A percentile compares a stretch with the other conserved stretches of the same genome.
These are phyloP conservation scores for Kernera saxatilis DNA, from an alignment of 345 rosid species.

Conservation along the genomic window DNA sequence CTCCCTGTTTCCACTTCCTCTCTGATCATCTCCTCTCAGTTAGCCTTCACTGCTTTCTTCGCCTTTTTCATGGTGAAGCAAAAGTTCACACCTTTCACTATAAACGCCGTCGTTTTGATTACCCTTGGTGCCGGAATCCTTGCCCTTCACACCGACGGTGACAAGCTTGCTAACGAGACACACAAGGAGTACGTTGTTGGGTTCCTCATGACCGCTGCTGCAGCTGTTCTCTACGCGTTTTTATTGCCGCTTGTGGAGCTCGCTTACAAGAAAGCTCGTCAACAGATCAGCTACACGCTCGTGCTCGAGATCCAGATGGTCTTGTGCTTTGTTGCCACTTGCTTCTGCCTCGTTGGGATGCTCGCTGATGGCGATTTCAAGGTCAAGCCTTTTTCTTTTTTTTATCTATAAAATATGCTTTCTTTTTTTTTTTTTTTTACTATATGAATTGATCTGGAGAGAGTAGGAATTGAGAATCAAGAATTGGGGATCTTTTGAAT, in stretches of 20 bases:
- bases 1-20: constrained; percentile 71
- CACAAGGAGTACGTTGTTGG: constrained; percentile 40
- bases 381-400: constrained; percentile 22
- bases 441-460: neutral
- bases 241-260: constrained; percentile 62
- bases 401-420: neutral
- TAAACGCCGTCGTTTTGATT: constrained; percentile 56
- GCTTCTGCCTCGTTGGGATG: constrained; percentile 59
- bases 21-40: constrained; percentile 50
- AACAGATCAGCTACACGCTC: constrained; percentile 42
- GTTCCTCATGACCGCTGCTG: constrained; percentile 47
- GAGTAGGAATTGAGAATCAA: neutral
- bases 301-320: constrained; percentile 66
- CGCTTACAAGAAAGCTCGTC: constrained; percentile 45
- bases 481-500: neutral
- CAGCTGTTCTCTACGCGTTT: constrained; percentile 50
- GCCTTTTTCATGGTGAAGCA: constrained; percentile 62
- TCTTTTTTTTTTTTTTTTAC: neutral
- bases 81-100: constrained; percentile 46
- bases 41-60: constrained; percentile 64
- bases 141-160: constrained; percentile 41
- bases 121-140: constrained; percentile 52
- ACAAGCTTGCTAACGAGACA: constrained; percentile 43
- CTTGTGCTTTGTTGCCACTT: constrained; percentile 51
- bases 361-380: constrained; percentile 45